These are phyloP conservation scores for Corymbia calophylla DNA, from an alignment of 441 rosid species.

Conservation along the genomic window DNA sequence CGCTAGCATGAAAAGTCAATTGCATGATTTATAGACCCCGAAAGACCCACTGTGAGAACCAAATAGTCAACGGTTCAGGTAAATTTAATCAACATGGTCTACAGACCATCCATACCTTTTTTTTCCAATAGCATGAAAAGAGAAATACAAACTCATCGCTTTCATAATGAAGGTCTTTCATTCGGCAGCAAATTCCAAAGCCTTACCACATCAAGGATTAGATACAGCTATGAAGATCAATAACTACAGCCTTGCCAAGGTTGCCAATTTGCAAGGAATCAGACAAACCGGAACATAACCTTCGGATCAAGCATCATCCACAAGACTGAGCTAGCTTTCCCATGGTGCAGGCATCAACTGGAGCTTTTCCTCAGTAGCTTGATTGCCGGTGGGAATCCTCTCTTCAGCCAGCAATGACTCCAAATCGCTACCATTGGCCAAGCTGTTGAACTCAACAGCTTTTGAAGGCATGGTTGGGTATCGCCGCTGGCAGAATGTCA, in stretches of 20 bases:
- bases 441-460: slow-evolving; percentile 94
- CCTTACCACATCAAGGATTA: not conserved
- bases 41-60: not conserved
- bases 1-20: not conserved
- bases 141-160: not conserved
- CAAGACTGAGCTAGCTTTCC: slow-evolving; percentile 21
- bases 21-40: not conserved
- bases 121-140: not conserved
- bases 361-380: slow-evolving; percentile 48
- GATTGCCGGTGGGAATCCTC: slow-evolving; percentile 30
- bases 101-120: not conserved
- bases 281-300: not conserved
- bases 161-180: not conserved
- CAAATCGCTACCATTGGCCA: slow-evolving; percentile 88
- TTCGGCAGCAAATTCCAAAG: not conserved
- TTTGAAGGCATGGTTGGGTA: slow-evolving; percentile 88
- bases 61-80: not conserved
- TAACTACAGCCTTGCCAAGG: not conserved
- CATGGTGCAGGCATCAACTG: slow-evolving; percentile 61
- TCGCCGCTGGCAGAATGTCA: slow-evolving; percentile 93
- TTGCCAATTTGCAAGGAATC: not conserved
- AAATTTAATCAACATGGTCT: not conserved
- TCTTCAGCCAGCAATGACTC: slow-evolving; percentile 84
- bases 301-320: not conserved
- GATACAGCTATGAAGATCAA: not conserved